Evolutionary conservation across 1,284 basidiomycete species (phyloP), one percentile per base, ranked within the genome.

Genomic region (Cystobasidiaceae sp.): DNA sequence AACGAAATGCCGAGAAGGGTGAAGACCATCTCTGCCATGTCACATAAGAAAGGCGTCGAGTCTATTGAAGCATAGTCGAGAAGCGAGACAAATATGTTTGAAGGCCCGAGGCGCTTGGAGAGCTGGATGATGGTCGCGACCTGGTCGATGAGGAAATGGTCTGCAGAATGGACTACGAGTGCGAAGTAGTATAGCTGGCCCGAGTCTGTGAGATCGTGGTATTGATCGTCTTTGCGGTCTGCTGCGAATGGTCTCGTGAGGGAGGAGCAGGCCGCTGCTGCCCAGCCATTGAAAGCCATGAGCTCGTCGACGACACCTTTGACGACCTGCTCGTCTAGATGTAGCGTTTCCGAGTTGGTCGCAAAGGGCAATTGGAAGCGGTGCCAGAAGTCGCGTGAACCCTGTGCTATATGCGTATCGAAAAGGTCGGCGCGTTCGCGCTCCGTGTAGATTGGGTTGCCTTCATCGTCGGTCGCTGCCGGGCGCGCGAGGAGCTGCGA

Each of bases 131-230:
- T 93, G 70, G 93, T 89, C 17, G 93, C 90, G 30, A 97, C 85
- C 77, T 97, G 93, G 80, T 97, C 93, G 68, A 94, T 89, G 49
- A 97, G 83, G 80, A 97, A 97, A 77, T 97, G 93, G 80, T 97
- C 93, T 5, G 93, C 93, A 11, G 90, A 93, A 77, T 97, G 92
- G 39, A 97, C 88, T 69, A 93, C 85, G 70, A 96, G 87, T 63
- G 90, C 92, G 69, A 97, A 84, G 75, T 87, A 97, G 80, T 94
- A 96, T n/a, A 94, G 81, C 71, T 88, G 85, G 71, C 89, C 86
- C 60, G 86, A 83, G 33, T 81, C 81, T 19, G 86, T 85, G 66
- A 97, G 84, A 75, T 93, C 91, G 71, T 90, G 88, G 77, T 92
- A 96, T 30, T 87, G 83, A 70, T 88, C 86, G 59, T 93, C 87